These are phyloP conservation scores for Tarenaya hassleriana DNA, from an alignment of 345 rosid species.

Conservation along the genomic window DNA sequence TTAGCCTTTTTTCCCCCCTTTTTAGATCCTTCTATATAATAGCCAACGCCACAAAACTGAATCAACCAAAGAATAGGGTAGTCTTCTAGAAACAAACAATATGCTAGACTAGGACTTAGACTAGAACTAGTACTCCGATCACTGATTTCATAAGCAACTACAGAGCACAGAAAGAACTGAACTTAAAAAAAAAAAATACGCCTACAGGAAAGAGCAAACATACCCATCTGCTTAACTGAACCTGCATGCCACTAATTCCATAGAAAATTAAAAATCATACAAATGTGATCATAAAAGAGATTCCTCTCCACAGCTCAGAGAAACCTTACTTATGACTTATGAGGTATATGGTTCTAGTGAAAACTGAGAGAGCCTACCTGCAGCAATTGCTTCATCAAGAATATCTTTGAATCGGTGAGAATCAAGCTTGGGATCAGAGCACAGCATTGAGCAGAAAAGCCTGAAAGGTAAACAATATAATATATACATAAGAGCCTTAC, in stretches of 20 bases:
- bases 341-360: too few species aligned
- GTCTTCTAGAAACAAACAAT: too few species aligned
- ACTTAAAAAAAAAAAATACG: not conserved
- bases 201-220: too few species aligned
- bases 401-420: constrained; percentile 82
- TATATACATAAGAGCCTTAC: constrained; percentile 3
- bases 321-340: not conserved
- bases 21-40: too few species aligned
- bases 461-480: constrained; percentile 33
- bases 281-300: too few species aligned
- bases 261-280: too few species aligned
- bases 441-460: constrained; percentile 89
- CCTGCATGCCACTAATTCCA: too few species aligned
- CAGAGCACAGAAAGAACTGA: not conserved
- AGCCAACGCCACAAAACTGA: too few species aligned
- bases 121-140: not conserved
- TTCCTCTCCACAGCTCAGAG: too few species aligned
- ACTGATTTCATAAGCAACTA: not conserved
- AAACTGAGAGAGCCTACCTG: constrained; percentile 44
- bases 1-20: too few species aligned
- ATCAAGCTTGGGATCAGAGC: constrained; percentile 84
- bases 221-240: too few species aligned
- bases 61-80: too few species aligned
- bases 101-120: constrained; percentile 1
- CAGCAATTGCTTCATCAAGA: constrained; percentile 60